A percentile compares a stretch with the other conserved stretches of the same genome.
Evolutionary conservation across 768 basidiomycete genomes (phyloP).

Genomic region (Hemileccinum rubropunctum): DNA sequence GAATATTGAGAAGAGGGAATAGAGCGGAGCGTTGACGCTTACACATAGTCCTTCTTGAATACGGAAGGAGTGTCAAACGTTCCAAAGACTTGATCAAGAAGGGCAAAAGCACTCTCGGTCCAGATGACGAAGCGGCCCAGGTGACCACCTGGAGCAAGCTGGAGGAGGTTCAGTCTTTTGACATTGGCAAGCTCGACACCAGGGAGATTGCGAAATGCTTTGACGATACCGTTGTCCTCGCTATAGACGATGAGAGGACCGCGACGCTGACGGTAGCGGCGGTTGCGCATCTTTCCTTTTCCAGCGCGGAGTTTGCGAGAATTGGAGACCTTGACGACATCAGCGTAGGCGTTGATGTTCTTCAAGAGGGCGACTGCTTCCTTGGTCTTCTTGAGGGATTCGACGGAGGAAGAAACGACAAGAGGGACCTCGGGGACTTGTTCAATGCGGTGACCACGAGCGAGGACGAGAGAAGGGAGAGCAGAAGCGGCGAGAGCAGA

Average conservation of each 20-base stretch:
- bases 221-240: conserved; percentile 96
- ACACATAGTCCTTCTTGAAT: conserved; percentile 90
- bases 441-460: conserved; percentile 98
- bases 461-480: conserved; percentile 93
- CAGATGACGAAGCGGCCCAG: conserved; percentile 99
- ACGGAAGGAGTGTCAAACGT: conserved; percentile 86
- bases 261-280: conserved; percentile 94
- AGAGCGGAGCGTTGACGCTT: conserved; percentile 23
- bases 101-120: conserved; percentile 91
- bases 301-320: conserved; percentile 96
- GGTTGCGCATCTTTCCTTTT: conserved; percentile 96
- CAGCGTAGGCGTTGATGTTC: conserved; percentile 81
- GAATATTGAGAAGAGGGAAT: neutral
- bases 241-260: conserved; percentile 97
- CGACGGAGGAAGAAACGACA: conserved; percentile 74
- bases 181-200: conserved; percentile 98
- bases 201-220: conserved; percentile 98
- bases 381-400: conserved; percentile 95
- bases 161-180: conserved; percentile 91
- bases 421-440: conserved; percentile 95
- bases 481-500: conserved; percentile 98
- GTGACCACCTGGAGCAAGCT: conserved; percentile 99
- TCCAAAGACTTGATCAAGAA: conserved; percentile 94
- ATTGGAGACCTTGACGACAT: conserved; percentile 96
- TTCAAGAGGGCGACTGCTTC: conserved; percentile 94